These are phyloP conservation scores for Venturia effusa DNA, from an alignment of 2,329 filamentous ascomycete species.

Conservation along the genomic window DNA sequence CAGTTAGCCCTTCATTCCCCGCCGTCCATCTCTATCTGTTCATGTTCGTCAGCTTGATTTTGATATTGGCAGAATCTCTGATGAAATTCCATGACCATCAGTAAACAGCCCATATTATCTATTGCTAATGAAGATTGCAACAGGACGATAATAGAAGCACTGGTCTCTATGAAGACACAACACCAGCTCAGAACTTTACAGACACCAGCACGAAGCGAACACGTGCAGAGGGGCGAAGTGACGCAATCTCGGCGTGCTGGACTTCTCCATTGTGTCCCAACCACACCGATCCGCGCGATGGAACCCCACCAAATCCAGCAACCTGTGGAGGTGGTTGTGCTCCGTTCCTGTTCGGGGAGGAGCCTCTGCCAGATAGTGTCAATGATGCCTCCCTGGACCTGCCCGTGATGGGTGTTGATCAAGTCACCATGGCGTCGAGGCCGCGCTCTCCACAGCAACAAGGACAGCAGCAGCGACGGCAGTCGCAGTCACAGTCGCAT, in stretches of 20 bases:
- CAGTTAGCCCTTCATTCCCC: not conserved
- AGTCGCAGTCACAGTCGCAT: not conserved
- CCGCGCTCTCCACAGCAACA: not conserved
- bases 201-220: not conserved
- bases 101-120: not conserved
- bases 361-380: not conserved
- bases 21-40: not conserved
- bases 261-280: slow-evolving; percentile 31
- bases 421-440: not conserved
- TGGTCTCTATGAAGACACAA: not conserved
- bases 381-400: not conserved
- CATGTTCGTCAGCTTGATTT: not conserved
- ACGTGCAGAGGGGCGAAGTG: slow-evolving; percentile 12
- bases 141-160: not conserved
- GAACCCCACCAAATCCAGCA: slow-evolving; percentile 28
- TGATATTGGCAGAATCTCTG: not conserved
- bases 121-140: not conserved
- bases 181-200: not conserved
- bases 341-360: slow-evolving; percentile 26
- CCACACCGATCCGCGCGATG: slow-evolving; percentile 22
- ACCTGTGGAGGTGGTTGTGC: slow-evolving; percentile 29
- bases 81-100: not conserved
- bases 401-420: not conserved
- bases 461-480: not conserved
- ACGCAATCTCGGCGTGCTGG: slow-evolving; percentile 30